These are phyloP conservation scores for Nymphaea thermarum DNA, from an alignment of 164 flowering plant genomes.

Conservation along the genomic window DNA sequence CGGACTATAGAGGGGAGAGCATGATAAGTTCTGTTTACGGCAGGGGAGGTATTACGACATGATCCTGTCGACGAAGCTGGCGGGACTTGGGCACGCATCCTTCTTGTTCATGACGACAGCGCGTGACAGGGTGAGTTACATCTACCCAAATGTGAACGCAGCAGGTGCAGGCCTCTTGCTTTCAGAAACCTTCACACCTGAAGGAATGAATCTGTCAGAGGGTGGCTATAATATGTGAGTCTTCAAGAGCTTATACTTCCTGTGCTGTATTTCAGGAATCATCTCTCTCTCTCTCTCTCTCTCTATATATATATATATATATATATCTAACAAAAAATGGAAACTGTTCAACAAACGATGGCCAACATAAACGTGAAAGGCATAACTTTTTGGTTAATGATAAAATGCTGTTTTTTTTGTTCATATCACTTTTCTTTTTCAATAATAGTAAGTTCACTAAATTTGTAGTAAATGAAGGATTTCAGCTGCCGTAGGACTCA, in stretches of 20 bases:
- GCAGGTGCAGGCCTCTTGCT: constrained; percentile 83
- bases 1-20: too few species aligned
- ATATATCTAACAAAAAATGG: not conserved
- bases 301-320: not conserved
- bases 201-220: constrained; percentile 52
- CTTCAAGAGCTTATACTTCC: not conserved
- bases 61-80: constrained; percentile 70
- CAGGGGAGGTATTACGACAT: constrained; percentile 88
- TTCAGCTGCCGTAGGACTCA: too few species aligned
- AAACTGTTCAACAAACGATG: too few species aligned
- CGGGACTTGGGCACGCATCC: constrained; percentile 78
- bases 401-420: too few species aligned
- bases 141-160: constrained; percentile 83
- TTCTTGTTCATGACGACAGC: constrained; percentile 80
- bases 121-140: constrained; percentile 68
- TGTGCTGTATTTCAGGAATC: not conserved
- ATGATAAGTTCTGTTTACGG: not conserved
- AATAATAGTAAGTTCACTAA: too few species aligned
- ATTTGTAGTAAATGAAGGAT: too few species aligned
- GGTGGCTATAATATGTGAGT: constrained; percentile 41
- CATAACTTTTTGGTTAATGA: too few species aligned
- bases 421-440: too few species aligned
- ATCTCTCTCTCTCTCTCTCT: not conserved
- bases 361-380: too few species aligned
- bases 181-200: constrained; percentile 58